A percentile compares a stretch with the other conserved stretches of the same genome.
These are phyloP conservation scores for Solanum clarkiae DNA, from an alignment of 257 asterid species.

Conservation along the genomic window DNA sequence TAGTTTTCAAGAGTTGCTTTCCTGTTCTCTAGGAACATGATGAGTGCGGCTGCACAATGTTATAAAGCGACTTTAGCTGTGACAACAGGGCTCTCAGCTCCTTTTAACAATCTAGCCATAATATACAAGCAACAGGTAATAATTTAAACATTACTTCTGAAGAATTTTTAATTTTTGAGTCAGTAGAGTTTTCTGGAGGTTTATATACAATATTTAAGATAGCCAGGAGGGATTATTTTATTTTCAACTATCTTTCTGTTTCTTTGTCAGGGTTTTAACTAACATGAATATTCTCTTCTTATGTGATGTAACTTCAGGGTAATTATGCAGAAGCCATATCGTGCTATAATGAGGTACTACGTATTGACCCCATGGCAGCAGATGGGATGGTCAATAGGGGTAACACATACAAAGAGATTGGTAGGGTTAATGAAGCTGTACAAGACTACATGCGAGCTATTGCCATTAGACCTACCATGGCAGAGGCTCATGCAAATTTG, in stretches of 20 bases:
- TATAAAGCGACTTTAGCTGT: constrained; percentile 86
- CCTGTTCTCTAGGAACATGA: constrained; percentile 66
- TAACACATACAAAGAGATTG: constrained; percentile 88
- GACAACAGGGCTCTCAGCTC: constrained; percentile 95
- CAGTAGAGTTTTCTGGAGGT: not conserved
- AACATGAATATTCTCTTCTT: not conserved
- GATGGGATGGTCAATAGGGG: constrained; percentile 99
- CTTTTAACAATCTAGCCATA: constrained; percentile 86
- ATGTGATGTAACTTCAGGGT: constrained; percentile 45
- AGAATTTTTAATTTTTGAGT: not conserved
- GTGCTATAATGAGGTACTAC: constrained; percentile 90
- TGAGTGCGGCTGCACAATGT: constrained; percentile 89
- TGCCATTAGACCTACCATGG: constrained; percentile 77
- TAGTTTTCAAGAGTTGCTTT: not conserved
- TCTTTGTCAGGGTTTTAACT: not conserved
- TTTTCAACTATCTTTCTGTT: not conserved
- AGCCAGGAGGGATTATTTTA: not conserved
- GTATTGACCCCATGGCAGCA: constrained; percentile 92
- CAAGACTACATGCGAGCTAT: constrained; percentile 89
- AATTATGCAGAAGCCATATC: constrained; percentile 90
- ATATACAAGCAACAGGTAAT: constrained; percentile 93
- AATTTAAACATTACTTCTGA: not conserved
- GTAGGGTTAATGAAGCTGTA: constrained; percentile 90
- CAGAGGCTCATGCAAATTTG: constrained; percentile 99
- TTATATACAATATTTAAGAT: not conserved